These are phyloP conservation scores for Fonsecaea nubica DNA, from an alignment of 2,329 filamentous ascomycete genomes.

Conservation along the genomic window DNA sequence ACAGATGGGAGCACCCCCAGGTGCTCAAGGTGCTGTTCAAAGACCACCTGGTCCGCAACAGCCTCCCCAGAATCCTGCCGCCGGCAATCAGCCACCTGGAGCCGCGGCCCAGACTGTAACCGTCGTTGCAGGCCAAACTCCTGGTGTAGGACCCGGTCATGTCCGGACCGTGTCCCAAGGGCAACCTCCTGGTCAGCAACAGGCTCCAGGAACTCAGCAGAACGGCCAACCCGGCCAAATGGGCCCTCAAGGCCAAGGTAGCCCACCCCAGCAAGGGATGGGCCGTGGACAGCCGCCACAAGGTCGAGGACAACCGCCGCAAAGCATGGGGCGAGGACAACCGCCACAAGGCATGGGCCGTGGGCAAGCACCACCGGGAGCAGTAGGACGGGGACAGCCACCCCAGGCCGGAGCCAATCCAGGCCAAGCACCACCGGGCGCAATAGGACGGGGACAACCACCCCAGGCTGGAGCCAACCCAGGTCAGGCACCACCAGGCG, in stretches of 20 bases:
- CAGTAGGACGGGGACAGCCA: conserved; percentile 5
- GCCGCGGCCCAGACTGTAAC: conserved; percentile 4
- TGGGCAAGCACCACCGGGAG: conserved; percentile 9
- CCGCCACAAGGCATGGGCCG: conserved; percentile 14
- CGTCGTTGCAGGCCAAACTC: neutral
- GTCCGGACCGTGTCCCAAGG: conserved; percentile 10
- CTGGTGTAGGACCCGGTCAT: conserved; percentile 5
- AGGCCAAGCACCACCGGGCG: conserved; percentile 8
- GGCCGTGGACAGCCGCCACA: conserved; percentile 13
- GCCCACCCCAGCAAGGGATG: conserved; percentile 8
- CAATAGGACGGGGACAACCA: conserved; percentile 5
- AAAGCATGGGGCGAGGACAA: conserved; percentile 9
- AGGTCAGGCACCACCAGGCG: conserved; percentile 3
- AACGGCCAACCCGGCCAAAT: conserved; percentile 10
- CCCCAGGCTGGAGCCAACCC: neutral
- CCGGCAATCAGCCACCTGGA: conserved; percentile 20
- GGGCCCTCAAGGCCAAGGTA: conserved; percentile 10
- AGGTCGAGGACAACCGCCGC: conserved; percentile 12
- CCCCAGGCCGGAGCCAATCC: conserved; percentile 1
- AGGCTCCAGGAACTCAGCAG: neutral
- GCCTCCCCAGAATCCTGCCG: conserved; percentile 23
- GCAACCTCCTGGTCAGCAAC: conserved; percentile 13
- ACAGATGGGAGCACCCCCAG: conserved; percentile 14
- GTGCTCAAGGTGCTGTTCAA: conserved; percentile 9
- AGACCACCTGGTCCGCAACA: conserved; percentile 26